Conservation (phyloP, 2,329 filamentous ascomycete species). For the Coniella lustricola region DNA sequence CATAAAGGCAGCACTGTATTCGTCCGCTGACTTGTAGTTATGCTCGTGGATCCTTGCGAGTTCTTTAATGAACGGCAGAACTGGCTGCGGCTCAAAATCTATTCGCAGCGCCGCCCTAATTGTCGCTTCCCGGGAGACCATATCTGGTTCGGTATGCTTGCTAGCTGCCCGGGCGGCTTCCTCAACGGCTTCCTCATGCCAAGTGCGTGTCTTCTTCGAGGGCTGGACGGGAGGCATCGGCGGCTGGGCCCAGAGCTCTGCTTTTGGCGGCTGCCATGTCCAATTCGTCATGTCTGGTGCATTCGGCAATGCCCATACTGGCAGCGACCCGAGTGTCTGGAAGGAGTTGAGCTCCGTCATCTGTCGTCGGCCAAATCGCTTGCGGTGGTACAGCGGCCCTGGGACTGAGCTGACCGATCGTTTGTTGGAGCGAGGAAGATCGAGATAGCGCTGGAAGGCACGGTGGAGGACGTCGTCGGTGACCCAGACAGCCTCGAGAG, state of each 20-base stretch:
- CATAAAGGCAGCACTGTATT: neutral
- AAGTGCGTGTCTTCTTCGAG: neutral
- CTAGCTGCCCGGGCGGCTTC: neutral
- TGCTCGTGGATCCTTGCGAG: slow-evolving; percentile 18
- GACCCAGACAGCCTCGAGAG: slow-evolving; percentile 48
- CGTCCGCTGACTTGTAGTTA: neutral
- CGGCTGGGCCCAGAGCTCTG: slow-evolving; percentile 6
- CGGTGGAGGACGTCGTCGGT: slow-evolving; percentile 47
- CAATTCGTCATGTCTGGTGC: slow-evolving; percentile 39
- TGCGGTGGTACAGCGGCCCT: slow-evolving; percentile 49
- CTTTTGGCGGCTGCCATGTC: slow-evolving; percentile 44
- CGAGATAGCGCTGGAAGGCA: slow-evolving; percentile 42
- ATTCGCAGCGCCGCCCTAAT: neutral
- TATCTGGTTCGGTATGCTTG: neutral
- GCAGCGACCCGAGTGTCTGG: slow-evolving; percentile 30
- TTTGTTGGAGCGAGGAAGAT: slow-evolving; percentile 23
- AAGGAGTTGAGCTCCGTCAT: slow-evolving; percentile 44
- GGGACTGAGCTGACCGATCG: slow-evolving; percentile 35
- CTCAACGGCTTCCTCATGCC: neutral
- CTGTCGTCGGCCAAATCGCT: slow-evolving; percentile 44
- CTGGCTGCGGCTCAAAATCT: neutral
- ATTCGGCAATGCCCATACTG: slow-evolving; percentile 41
- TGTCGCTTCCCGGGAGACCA: no score
- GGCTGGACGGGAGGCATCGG: neutral
- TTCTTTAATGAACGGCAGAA: slow-evolving; percentile 18